Evolutionary conservation across 805 yeast genomes (phyloP).

Genomic region (Groenewaldozyma tartarivorans): DNA sequence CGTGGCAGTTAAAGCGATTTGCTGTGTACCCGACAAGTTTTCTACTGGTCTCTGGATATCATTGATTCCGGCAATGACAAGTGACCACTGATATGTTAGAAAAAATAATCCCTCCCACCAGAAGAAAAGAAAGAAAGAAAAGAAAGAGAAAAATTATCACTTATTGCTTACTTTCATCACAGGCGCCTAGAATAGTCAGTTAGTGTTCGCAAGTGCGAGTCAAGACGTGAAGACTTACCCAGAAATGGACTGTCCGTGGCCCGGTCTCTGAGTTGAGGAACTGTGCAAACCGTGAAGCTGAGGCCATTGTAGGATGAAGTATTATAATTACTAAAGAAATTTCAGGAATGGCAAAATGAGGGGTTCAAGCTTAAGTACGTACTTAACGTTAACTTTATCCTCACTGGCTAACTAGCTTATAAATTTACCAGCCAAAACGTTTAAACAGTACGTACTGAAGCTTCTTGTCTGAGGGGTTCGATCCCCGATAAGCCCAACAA

Average conservation of each 20-base stretch:
- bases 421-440: too few species aligned
- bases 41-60: slow-evolving; percentile 90
- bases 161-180: slow-evolving; percentile 34
- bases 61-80: slow-evolving; percentile 84
- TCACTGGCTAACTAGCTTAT: too few species aligned
- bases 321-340: not conserved
- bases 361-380: too few species aligned
- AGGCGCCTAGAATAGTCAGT: slow-evolving; percentile 36
- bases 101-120: slow-evolving; percentile 13
- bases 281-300: slow-evolving; percentile 40
- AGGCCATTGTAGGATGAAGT: not conserved
- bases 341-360: too few species aligned
- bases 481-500: too few species aligned
- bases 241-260: slow-evolving; percentile 93
- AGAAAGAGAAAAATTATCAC: slow-evolving; percentile 11
- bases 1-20: slow-evolving; percentile 76
- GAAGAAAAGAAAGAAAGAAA: not conserved
- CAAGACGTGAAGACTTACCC: slow-evolving; percentile 57
- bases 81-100: slow-evolving; percentile 51
- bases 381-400: too few species aligned
- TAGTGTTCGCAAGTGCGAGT: too few species aligned
- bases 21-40: slow-evolving; percentile 81
- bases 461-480: too few species aligned
- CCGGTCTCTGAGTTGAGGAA: slow-evolving; percentile 85
- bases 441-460: too few species aligned